phyloP scores from a whole-genome alignment of 352 stramenopile species.

The Pythium grandisporangium region DNA sequence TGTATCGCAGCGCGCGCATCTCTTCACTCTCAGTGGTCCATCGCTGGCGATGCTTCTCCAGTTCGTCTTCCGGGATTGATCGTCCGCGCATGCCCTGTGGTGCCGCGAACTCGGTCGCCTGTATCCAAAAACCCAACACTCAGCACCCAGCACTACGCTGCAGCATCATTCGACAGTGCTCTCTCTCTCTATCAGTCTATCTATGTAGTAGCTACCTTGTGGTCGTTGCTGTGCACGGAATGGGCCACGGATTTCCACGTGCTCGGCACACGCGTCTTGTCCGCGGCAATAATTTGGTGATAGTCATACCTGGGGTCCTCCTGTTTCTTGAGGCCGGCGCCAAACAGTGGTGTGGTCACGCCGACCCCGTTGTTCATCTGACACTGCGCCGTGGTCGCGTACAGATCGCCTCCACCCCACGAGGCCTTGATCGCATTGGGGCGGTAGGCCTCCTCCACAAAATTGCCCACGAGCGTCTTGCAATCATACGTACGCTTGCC shows the following conservation, averaged over 20 bases:
- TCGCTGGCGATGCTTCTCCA: constrained; percentile 43
- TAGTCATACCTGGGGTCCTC: constrained; percentile 67
- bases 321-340: constrained; percentile 27
- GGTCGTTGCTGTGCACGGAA: constrained; percentile 42
- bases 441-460: constrained; percentile 69
- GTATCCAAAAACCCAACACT: background rate
- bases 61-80: constrained; percentile 29
- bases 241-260: constrained; percentile 58
- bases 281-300: constrained; percentile 45
- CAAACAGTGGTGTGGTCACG: constrained; percentile 26
- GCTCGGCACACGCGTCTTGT: constrained; percentile 32
- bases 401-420: constrained; percentile 34
- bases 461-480: constrained; percentile 75
- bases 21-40: constrained; percentile 54
- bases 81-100: constrained; percentile 46
- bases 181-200: too few relatives aligned
- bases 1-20: constrained; percentile 41
- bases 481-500: constrained; percentile 72
- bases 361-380: constrained; percentile 49
- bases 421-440: constrained; percentile 30
- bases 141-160: too few relatives aligned
- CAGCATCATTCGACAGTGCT: too few relatives aligned
- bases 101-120: constrained; percentile 55
- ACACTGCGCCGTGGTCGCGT: constrained; percentile 37
- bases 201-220: constrained; percentile 21